phyloP scores from a whole-genome alignment of 306 rosid genomes.

The Vicia faba region DNA sequence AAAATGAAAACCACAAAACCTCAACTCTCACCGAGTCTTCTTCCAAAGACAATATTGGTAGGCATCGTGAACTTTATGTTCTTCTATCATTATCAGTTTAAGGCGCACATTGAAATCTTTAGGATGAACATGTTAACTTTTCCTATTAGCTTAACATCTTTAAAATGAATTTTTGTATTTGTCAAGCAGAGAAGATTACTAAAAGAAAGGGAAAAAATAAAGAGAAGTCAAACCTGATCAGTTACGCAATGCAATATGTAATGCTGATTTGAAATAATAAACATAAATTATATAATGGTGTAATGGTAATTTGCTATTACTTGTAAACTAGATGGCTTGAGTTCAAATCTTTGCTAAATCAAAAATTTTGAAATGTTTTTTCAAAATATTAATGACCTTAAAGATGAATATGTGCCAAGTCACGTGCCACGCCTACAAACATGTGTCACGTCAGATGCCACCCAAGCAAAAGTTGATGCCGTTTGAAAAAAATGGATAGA shows the following conservation, averaged over 20 bases:
- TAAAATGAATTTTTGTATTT: slow-evolving; percentile 18
- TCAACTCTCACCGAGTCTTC: slow-evolving; percentile 55
- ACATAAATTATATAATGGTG: too few relatives aligned
- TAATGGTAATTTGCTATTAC: too few relatives aligned
- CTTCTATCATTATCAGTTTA: background rate
- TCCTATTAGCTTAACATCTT: background rate
- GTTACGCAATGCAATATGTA: slow-evolving; percentile 74
- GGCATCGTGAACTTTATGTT: slow-evolving; percentile 14
- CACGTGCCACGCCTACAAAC: too few relatives aligned
- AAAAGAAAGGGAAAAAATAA: slow-evolving; percentile 68
- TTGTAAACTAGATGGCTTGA: too few relatives aligned
- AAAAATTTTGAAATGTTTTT: too few relatives aligned
- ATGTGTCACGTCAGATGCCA: too few relatives aligned
- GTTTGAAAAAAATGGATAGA: too few relatives aligned
- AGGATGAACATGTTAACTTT: background rate
- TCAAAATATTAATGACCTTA: too few relatives aligned
- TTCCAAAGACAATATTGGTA: slow-evolving; percentile 76
- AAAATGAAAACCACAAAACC: slow-evolving; percentile 54
- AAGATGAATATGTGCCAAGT: too few relatives aligned
- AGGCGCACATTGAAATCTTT: background rate
- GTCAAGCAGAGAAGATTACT: slow-evolving; percentile 55
- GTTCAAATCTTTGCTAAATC: too few relatives aligned
- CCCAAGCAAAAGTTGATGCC: too few relatives aligned
- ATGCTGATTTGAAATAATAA: too few relatives aligned
- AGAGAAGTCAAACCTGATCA: slow-evolving; percentile 57